A percentile compares a stretch with the other conserved stretches of the same genome.
Evolutionary conservation across 352 stramenopile genomes (phyloP).

Genomic region (Phytophthora pistaciae): DNA sequence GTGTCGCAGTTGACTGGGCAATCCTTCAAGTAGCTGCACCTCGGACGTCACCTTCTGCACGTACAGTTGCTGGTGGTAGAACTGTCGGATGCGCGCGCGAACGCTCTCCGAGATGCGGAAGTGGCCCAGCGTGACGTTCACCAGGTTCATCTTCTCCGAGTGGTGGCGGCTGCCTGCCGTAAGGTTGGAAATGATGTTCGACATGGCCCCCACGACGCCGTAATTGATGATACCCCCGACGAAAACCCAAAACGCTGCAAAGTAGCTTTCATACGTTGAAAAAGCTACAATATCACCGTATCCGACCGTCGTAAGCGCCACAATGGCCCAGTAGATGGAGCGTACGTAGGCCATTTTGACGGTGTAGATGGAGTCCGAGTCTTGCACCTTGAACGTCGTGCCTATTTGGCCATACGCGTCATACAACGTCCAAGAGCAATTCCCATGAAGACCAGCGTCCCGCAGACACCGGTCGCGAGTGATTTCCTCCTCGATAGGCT

Average conservation of each 20-base stretch:
- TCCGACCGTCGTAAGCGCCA: slow-evolving; percentile 77
- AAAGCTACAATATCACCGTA: slow-evolving; percentile 85
- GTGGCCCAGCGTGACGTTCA: slow-evolving; percentile 73
- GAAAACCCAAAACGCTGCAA: slow-evolving; percentile 74
- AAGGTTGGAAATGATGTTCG: slow-evolving; percentile 79
- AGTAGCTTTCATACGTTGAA: slow-evolving; percentile 73
- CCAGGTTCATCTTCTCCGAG: slow-evolving; percentile 73
- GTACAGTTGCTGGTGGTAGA: slow-evolving; percentile 84
- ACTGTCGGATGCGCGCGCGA: slow-evolving; percentile 68
- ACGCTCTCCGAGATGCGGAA: slow-evolving; percentile 68
- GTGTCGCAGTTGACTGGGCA: slow-evolving; percentile 69
- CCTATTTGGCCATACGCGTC: slow-evolving; percentile 76
- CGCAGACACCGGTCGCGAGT: slow-evolving; percentile 57
- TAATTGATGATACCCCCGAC: slow-evolving; percentile 82
- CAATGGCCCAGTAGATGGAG: slow-evolving; percentile 81
- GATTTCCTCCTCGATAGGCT: slow-evolving; percentile 32
- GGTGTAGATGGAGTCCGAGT: slow-evolving; percentile 50
- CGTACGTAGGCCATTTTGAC: slow-evolving; percentile 72
- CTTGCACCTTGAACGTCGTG: slow-evolving; percentile 45
- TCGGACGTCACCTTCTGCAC: slow-evolving; percentile 80
- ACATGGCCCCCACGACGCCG: slow-evolving; percentile 80
- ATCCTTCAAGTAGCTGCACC: slow-evolving; percentile 56
- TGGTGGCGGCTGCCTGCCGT: slow-evolving; percentile 65
- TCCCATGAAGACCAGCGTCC: slow-evolving; percentile 52
- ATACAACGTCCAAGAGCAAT: slow-evolving; percentile 82